Evolutionary conservation across 129 eudicot species (phyloP).

Genomic region (Arctium minus): DNA sequence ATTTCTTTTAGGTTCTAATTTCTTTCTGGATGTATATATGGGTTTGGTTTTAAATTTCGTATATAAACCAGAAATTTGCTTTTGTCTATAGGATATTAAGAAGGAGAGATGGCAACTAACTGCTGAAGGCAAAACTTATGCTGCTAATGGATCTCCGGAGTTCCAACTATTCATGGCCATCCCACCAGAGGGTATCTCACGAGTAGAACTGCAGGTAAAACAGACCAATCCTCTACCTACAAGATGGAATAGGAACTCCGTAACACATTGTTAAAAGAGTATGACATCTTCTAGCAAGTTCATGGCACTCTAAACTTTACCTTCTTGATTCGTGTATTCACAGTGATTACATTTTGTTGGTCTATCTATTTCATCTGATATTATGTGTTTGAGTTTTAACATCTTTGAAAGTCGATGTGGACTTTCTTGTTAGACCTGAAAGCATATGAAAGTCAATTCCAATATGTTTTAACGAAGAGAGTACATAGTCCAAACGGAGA

Average conservation of each 20-base stretch:
- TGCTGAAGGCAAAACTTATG: conserved; percentile 78
- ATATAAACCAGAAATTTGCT: background rate
- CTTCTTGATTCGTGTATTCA: background rate
- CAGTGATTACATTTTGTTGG: background rate
- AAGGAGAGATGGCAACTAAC: conserved; percentile 81
- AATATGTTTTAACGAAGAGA: background rate
- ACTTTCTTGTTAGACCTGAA: background rate
- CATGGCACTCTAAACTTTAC: background rate
- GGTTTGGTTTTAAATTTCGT: background rate
- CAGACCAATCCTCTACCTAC: background rate
- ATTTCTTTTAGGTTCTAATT: background rate
- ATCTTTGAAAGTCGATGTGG: background rate
- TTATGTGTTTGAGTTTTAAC: background rate
- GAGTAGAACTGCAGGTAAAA: conserved; percentile 68
- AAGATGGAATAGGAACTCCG: background rate
- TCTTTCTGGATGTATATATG: background rate
- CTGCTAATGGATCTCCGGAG: conserved; percentile 84
- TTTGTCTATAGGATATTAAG: conserved; percentile 74
- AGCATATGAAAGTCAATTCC: background rate
- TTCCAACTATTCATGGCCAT: conserved; percentile 61
- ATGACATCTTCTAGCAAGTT: background rate
- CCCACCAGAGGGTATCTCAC: conserved; percentile 80
- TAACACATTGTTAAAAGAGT: background rate
- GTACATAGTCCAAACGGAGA: background rate
- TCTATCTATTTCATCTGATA: background rate